Evolutionary conservation across 164 flowering plant species (phyloP), one percentile per base, ranked within the genome.

Genomic region (Vitis amurensis): DNA sequence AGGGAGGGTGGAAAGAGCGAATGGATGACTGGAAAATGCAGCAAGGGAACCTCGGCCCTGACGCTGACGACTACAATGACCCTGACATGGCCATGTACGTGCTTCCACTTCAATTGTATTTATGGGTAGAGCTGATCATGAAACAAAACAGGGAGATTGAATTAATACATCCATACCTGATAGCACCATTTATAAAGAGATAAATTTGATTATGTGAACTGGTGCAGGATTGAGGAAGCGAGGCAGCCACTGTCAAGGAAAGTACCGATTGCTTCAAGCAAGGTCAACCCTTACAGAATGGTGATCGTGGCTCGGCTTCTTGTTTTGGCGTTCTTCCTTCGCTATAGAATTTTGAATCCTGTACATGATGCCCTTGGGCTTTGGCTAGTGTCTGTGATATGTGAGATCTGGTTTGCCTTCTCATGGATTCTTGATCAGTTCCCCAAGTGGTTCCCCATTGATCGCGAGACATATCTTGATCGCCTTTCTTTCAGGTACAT

Each of bases 371-470:
- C 99, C 50, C 44, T 93, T 8, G 98, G 97, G 7, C 89, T 95
- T 11, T 95, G 99, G 99, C 87, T 95, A 12, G 90, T 96, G 12
- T 93, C 99, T 53, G 77, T 95, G 2, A 71, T 89, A 51, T 95
- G 99, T 66, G 98, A 95, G 81, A 91, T 95, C 47, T 95, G 99
- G 99, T 92, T 95, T 71, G 97, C 98, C 29, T 4, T 90, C 69
- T 92, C 99, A 10, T 94, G 99, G 99, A 94, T 94, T 68, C 92
- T 95, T 31, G 99, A 95, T 85, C 99, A 95, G 86, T 90, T 95
- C 76, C 99, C 99, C 70, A 95, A 95, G 75, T 95, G 99, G 99
- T 88, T 73, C 72, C 99, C 99, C 52, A 93, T 95, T 50, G 94
- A 91, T 50, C 98, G 99, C 3, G 94, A 95, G 80, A 95, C 99